These are phyloP conservation scores for Tritrichomonas foetus DNA, from an alignment of 208 protist genomes.

Conservation along the genomic window DNA sequence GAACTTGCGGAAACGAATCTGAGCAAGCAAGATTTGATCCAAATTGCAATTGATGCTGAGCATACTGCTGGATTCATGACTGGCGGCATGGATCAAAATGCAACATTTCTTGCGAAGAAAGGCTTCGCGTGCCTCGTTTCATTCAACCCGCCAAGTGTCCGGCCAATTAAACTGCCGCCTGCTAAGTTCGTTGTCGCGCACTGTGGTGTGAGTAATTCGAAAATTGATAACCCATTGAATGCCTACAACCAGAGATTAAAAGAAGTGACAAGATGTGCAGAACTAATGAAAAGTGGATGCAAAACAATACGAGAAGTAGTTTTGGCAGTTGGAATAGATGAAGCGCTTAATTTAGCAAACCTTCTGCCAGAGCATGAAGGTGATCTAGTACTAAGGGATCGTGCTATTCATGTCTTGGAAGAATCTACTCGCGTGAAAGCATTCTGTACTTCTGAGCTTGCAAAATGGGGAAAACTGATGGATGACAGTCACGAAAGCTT, in stretches of 20 bases:
- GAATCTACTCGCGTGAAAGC: not conserved
- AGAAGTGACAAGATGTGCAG: not conserved
- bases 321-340: not conserved
- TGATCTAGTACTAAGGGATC: not conserved
- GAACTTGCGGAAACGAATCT: not conserved
- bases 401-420: not conserved
- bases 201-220: not conserved
- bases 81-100: conserved; percentile 17
- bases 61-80: not conserved
- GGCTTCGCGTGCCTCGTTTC: not conserved
- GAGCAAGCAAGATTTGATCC: not conserved
- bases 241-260: not conserved
- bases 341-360: not conserved
- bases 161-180: not conserved
- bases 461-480: not conserved
- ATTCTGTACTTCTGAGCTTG: not conserved
- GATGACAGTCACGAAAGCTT: not conserved
- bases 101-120: not conserved
- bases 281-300: not conserved
- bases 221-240: not conserved
- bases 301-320: conserved; percentile 16
- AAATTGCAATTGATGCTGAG: not conserved
- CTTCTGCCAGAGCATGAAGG: not conserved
- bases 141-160: not conserved
- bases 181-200: conserved; percentile 18